Evolutionary conservation across 257 asterid genomes (phyloP).

Genomic region (Thymus quinquecostatus): DNA sequence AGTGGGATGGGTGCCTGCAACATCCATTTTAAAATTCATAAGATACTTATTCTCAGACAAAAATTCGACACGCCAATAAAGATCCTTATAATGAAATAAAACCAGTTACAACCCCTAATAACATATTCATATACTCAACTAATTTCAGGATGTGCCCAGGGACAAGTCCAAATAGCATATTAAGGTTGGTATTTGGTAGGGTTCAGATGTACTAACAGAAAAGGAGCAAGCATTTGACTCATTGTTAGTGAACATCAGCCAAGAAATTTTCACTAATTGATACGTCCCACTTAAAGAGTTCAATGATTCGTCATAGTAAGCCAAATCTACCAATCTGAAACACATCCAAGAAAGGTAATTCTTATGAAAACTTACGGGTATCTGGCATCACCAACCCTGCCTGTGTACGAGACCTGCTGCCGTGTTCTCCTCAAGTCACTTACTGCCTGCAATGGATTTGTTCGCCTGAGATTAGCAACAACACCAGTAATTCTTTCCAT

Average conservation of each 20-base stretch:
- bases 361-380: slow-evolving; percentile 70
- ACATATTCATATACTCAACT: slow-evolving; percentile 10
- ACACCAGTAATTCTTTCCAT: slow-evolving; percentile 86
- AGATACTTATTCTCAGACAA: slow-evolving; percentile 26
- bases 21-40: slow-evolving; percentile 32
- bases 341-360: slow-evolving; percentile 15
- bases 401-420: slow-evolving; percentile 90
- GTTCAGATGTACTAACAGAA: slow-evolving; percentile 13
- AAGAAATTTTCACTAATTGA: not conserved
- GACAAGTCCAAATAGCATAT: slow-evolving; percentile 7
- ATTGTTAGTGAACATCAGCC: not conserved
- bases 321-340: slow-evolving; percentile 13
- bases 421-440: slow-evolving; percentile 93
- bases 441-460: slow-evolving; percentile 84
- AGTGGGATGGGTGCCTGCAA: slow-evolving; percentile 92
- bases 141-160: slow-evolving; percentile 3
- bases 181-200: not conserved
- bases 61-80: slow-evolving; percentile 9
- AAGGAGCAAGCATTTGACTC: not conserved
- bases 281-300: not conserved
- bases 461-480: slow-evolving; percentile 88
- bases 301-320: not conserved
- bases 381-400: slow-evolving; percentile 95
- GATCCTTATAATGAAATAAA: slow-evolving; percentile 9
- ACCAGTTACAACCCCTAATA: not conserved